phyloP scores from a whole-genome alignment of 2,329 filamentous ascomycete species.

The Didymella glomerata region DNA sequence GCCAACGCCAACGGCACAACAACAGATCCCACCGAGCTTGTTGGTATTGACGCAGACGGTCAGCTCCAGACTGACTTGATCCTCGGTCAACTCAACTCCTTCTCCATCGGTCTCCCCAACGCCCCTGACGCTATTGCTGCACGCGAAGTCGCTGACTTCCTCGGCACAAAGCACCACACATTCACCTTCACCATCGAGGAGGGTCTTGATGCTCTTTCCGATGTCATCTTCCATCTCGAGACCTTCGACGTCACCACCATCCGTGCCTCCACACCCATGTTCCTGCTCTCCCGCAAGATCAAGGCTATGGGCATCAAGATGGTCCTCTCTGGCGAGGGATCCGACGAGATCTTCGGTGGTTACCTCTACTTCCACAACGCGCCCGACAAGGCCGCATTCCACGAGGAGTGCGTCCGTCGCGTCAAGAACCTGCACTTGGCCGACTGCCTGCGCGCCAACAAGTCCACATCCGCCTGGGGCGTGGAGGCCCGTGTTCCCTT shows the following conservation, averaged over 20 bases:
- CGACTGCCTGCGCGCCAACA: conserved; percentile 98
- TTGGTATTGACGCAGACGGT: conserved; percentile 94
- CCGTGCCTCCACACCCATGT: conserved; percentile 98
- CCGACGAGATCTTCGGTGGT: conserved; percentile 97
- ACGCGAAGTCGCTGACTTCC: conserved; percentile 91
- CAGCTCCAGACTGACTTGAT: conserved; percentile 88
- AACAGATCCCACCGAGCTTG: conserved; percentile 63
- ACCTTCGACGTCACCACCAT: conserved; percentile 99
- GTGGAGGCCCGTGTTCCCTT: conserved; percentile 98
- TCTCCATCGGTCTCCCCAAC: conserved; percentile 94
- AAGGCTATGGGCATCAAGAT: conserved; percentile 99
- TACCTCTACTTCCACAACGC: conserved; percentile 99
- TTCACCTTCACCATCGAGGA: conserved; percentile 99
- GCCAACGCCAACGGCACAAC: conserved; percentile 29
- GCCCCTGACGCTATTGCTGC: conserved; percentile 93
- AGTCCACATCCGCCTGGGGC: conserved; percentile 98
- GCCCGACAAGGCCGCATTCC: conserved; percentile 89
- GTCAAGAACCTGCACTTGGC: conserved; percentile 96
- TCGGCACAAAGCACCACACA: conserved; percentile 96
- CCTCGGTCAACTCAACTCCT: conserved; percentile 95
- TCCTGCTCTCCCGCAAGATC: conserved; percentile 96
- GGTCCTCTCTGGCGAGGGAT: conserved; percentile 96
- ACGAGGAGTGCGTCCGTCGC: conserved; percentile 90
- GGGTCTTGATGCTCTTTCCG: conserved; percentile 92
- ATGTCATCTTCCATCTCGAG: conserved; percentile 98